These are phyloP conservation scores for Otatea glauca DNA, from an alignment of 176 grass and related monocot species.

Conservation along the genomic window DNA sequence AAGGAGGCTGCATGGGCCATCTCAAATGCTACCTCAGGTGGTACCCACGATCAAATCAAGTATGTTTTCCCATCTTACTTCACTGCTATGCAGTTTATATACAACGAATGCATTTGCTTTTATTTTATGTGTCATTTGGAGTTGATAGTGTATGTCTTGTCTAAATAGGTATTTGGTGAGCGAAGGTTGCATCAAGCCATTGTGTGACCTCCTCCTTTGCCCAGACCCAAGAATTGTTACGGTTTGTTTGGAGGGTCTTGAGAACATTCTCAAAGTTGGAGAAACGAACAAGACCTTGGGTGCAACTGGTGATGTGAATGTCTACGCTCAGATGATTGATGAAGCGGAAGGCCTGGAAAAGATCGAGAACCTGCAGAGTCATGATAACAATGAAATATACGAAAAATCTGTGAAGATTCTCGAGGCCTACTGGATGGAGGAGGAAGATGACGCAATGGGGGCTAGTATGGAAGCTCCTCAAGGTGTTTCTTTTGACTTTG, in stretches of 20 bases:
- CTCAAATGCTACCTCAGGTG: constrained; percentile 96
- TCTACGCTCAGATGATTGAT: constrained; percentile 80
- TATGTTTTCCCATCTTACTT: constrained; percentile 30
- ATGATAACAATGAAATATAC: constrained; percentile 91
- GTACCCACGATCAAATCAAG: constrained; percentile 92
- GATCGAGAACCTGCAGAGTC: constrained; percentile 89
- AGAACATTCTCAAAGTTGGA: constrained; percentile 93
- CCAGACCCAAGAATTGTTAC: constrained; percentile 81
- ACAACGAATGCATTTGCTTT: background rate
- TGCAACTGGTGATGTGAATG: constrained; percentile 55
- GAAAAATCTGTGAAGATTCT: constrained; percentile 97
- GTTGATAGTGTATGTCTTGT: constrained; percentile 26
- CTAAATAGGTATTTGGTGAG: constrained; percentile 62
- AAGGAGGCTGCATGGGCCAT: constrained; percentile 98
- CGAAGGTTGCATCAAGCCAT: constrained; percentile 83
- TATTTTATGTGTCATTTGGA: background rate
- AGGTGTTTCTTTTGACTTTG: constrained; percentile 63
- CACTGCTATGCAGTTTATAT: background rate
- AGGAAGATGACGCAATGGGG: constrained; percentile 87
- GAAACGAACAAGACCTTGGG: constrained; percentile 73
- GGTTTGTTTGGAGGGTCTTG: constrained; percentile 92
- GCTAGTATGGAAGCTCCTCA: constrained; percentile 50
- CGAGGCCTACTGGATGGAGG: constrained; percentile 87
- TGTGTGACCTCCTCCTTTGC: constrained; percentile 83
- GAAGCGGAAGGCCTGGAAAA: constrained; percentile 89